Evolutionary conservation across 1,284 basidiomycete genomes (phyloP).

Genomic region (Entoloma clypeatum): DNA sequence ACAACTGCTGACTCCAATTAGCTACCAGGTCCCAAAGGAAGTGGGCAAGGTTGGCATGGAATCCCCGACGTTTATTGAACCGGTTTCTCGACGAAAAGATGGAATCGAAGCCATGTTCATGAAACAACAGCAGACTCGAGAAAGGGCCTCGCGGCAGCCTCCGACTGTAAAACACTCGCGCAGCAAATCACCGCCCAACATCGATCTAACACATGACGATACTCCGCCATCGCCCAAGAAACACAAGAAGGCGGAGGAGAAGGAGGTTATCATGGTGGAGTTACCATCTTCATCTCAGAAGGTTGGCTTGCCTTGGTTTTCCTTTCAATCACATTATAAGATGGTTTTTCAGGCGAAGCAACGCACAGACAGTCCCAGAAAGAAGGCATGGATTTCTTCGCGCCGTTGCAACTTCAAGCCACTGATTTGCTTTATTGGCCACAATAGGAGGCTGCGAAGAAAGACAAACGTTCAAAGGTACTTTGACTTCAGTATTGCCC

Average conservation of each 20-base stretch:
- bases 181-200: background rate
- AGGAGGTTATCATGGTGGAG: background rate
- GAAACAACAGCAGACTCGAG: conserved; percentile 31
- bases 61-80: conserved; percentile 79
- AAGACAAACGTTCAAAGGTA: background rate
- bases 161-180: conserved; percentile 1
- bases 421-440: background rate
- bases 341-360: background rate
- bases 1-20: conserved; percentile 26
- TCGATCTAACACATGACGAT: background rate
- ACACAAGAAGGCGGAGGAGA: conserved; percentile 4
- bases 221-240: conserved; percentile 2
- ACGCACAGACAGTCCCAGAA: background rate
- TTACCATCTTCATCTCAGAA: background rate
- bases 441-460: background rate
- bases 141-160: background rate
- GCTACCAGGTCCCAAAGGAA: conserved; percentile 87
- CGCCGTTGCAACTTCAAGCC: background rate
- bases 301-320: background rate
- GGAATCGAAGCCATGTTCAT: conserved; percentile 88
- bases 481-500: background rate
- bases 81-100: conserved; percentile 76
- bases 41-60: conserved; percentile 89
- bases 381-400: background rate
- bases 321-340: background rate